Evolutionary conservation across 768 basidiomycete genomes (phyloP).

Genomic region (Suillus weaverae): DNA sequence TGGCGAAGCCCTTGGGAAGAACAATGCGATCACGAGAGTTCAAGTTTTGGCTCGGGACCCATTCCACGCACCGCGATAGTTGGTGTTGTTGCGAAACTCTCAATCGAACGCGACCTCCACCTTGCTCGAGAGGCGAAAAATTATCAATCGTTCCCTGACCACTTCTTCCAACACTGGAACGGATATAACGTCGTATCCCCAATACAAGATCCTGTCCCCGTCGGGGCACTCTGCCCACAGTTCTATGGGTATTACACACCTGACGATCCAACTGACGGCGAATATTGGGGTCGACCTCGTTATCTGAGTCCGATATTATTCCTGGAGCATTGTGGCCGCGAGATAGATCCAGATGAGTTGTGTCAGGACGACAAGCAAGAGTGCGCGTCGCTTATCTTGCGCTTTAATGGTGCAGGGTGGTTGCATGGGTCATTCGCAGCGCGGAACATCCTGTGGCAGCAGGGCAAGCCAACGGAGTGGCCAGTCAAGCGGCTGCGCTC

Average conservation of each 20-base stretch:
- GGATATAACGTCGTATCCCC: constrained; percentile 24
- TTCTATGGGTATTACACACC: constrained; percentile 62
- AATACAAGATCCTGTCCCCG: constrained; percentile 44
- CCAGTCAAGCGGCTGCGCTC: constrained; percentile 4
- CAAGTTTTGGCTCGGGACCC: background rate
- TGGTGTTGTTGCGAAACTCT: constrained; percentile 46
- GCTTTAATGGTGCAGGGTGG: constrained; percentile 40
- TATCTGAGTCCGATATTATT: constrained; percentile 44
- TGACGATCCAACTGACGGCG: constrained; percentile 17
- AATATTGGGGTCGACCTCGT: background rate
- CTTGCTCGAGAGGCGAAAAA: constrained; percentile 30
- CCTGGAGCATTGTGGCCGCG: constrained; percentile 47
- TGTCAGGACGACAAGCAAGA: constrained; percentile 40
- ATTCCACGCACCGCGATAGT: constrained; percentile 36
- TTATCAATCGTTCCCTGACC: constrained; percentile 29
- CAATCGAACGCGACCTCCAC: constrained; percentile 37
- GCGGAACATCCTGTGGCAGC: constrained; percentile 46
- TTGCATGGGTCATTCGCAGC: constrained; percentile 42
- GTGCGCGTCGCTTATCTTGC: constrained; percentile 39
- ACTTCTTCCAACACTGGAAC: constrained; percentile 26
- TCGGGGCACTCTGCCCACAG: constrained; percentile 56
- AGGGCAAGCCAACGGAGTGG: constrained; percentile 37
- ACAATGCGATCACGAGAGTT: constrained; percentile 10
- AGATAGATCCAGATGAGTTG: constrained; percentile 30
- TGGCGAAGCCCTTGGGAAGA: constrained; percentile 10